A percentile compares a stretch with the other conserved stretches of the same genome.
These are phyloP conservation scores for Casuarina glauca DNA, from an alignment of 306 rosid species.

Conservation along the genomic window DNA sequence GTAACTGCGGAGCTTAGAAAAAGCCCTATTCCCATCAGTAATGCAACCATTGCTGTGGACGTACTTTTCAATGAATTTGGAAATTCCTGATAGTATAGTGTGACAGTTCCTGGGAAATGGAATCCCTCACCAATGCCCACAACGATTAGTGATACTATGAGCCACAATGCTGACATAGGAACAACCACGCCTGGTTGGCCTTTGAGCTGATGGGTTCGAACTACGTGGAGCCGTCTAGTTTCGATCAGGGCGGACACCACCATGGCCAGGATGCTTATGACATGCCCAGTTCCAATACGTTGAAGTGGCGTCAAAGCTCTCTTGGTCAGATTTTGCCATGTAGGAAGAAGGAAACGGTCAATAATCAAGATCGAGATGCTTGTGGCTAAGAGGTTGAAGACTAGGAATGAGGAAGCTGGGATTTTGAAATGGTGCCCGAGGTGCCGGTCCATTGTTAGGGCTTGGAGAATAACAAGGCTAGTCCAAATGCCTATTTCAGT, in stretches of 20 bases:
- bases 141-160: constrained; percentile 11
- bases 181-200: constrained; percentile 14
- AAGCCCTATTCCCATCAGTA: constrained; percentile 30
- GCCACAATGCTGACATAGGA: constrained; percentile 36
- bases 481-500: constrained; percentile 8
- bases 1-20: constrained; percentile 24
- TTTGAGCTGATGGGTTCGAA: background rate
- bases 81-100: constrained; percentile 27
- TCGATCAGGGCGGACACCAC: constrained; percentile 30
- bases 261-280: constrained; percentile 10
- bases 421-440: constrained; percentile 29
- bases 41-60: constrained; percentile 35
- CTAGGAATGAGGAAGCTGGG: constrained; percentile 24
- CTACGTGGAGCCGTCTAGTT: constrained; percentile 16
- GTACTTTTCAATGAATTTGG: constrained; percentile 31
- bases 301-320: constrained; percentile 23
- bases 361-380: constrained; percentile 26
- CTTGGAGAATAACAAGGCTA: constrained; percentile 27
- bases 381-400: constrained; percentile 34
- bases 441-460: constrained; percentile 34
- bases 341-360: constrained; percentile 9
- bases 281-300: constrained; percentile 28
- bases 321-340: constrained; percentile 1
- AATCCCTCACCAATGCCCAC: constrained; percentile 28
- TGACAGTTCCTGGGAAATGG: constrained; percentile 25